These are phyloP conservation scores for Pulveroboletus sp. DNA, from an alignment of 768 basidiomycete species.

Conservation along the genomic window DNA sequence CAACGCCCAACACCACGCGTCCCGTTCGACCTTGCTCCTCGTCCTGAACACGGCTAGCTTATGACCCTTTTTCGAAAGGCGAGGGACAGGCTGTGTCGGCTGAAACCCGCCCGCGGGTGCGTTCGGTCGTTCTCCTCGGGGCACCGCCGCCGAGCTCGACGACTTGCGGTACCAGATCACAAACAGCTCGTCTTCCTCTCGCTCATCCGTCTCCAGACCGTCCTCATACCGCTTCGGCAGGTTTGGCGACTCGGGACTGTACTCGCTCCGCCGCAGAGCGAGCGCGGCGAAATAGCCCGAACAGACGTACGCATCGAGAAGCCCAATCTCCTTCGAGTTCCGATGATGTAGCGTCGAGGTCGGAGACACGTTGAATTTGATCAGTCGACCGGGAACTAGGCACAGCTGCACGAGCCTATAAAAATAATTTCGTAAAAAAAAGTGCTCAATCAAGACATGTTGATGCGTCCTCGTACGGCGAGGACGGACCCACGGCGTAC, in stretches of 20 bases:
- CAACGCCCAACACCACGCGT: slow-evolving; percentile 93
- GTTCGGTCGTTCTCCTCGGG: slow-evolving; percentile 12
- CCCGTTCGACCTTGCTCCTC: slow-evolving; percentile 82
- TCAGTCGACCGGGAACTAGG: slow-evolving; percentile 69
- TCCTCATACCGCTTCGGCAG: slow-evolving; percentile 80
- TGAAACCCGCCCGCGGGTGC: slow-evolving; percentile 16
- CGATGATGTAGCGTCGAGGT: slow-evolving; percentile 54
- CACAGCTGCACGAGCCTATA: slow-evolving; percentile 66
- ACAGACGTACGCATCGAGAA: slow-evolving; percentile 75
- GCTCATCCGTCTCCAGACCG: slow-evolving; percentile 83
- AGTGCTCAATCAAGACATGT: not conserved
- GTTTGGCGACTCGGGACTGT: slow-evolving; percentile 45
- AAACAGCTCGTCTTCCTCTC: slow-evolving; percentile 84
- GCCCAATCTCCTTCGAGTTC: slow-evolving; percentile 50
- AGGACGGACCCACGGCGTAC: slow-evolving; percentile 22
- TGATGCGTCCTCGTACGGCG: not conserved
- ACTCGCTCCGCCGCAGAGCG: slow-evolving; percentile 61
- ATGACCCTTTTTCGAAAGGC: slow-evolving; percentile 49
- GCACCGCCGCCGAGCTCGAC: slow-evolving; percentile 1
- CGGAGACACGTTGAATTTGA: slow-evolving; percentile 65
- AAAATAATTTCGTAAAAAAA: not conserved
- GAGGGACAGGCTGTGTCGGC: slow-evolving; percentile 37
- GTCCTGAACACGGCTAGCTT: slow-evolving; percentile 66
- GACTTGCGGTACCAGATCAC: slow-evolving; percentile 67
- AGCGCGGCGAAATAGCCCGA: slow-evolving; percentile 83